Evolutionary conservation across 2,329 filamentous ascomycete genomes (phyloP), one percentile per base, ranked within the genome.

Genomic region (Trichoderma sp.): DNA sequence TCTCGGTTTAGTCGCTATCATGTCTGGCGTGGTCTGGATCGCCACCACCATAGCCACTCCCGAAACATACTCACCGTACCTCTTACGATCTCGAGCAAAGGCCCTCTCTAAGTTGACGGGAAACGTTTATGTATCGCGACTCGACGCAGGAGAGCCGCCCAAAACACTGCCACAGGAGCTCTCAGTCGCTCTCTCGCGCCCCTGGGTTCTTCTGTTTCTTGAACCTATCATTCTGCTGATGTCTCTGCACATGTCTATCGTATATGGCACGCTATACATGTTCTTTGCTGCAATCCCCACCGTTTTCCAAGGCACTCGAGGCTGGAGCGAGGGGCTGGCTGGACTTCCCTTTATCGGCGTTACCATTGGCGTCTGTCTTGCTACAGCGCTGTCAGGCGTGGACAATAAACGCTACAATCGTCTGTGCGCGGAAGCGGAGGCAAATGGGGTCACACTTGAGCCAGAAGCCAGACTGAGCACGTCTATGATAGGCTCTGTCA

Each of bases 221-320:
- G 93, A 97, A 81, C 92, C 92, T 72, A 97, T 97, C 92, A 92
- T 90, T 70, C 82, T 95, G 68, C 88, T 89, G 72, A 88, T 97
- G 27, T 96, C 93, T 79, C 81, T 96, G 24, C 92, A 94, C 73
- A 92, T 92, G 0, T 92, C 93, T 49, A 88, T 97, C 65, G 83
- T 97, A 19, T 84, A 97, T 10, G 94, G 94, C 4, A 91, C 96
- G 49, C 81, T 97, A 3, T 97, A 97, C 77, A 87, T 97, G 47
- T 97, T 96, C 82, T 96, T 97, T 77, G 93, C 93, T 21, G 93
- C 93, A 0, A 96, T 97, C 75, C 87, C 91, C 5, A 82, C 96
- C 49, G 89, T 97, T 16, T 97, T 97, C 76, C 78, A 84, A 31
- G 86, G 85, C 57, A 89, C 91, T 57, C 91, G 96, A 77, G 89